A percentile compares a stretch with the other conserved stretches of the same genome.
These are phyloP conservation scores for Cutaneotrichosporon sp. DNA, from an alignment of 1,284 basidiomycete species.

Conservation along the genomic window DNA sequence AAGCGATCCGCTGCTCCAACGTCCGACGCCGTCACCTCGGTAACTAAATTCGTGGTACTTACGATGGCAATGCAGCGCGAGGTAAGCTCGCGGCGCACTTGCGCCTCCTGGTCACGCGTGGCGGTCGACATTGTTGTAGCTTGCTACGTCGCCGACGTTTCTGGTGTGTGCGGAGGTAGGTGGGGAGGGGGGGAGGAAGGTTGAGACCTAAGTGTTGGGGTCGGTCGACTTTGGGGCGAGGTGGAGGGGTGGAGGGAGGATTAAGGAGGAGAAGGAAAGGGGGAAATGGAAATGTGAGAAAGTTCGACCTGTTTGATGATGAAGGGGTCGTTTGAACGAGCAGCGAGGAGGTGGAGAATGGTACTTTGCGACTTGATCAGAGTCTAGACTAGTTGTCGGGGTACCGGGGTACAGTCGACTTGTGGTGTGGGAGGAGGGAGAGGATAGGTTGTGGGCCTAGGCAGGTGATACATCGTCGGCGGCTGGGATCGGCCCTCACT, in stretches of 20 bases:
- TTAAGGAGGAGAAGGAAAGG: slow-evolving; percentile 9
- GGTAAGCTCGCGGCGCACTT: slow-evolving; percentile 70
- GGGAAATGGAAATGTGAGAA: slow-evolving; percentile 4
- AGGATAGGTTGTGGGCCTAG: neutral
- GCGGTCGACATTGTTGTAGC: slow-evolving; percentile 31
- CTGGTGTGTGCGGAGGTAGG: slow-evolving; percentile 7
- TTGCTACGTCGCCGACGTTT: slow-evolving; percentile 20
- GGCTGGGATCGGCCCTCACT: slow-evolving; percentile 2
- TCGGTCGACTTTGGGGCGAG: slow-evolving; percentile 12
- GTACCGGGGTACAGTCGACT: neutral
- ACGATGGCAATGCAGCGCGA: slow-evolving; percentile 89
- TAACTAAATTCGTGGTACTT: slow-evolving; percentile 21
- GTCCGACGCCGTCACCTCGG: neutral
- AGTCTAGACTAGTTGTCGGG: neutral
- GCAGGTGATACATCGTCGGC: neutral
- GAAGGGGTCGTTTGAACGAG: slow-evolving; percentile 11
- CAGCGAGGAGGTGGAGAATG: slow-evolving; percentile 9
- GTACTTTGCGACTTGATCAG: neutral
- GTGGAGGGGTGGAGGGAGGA: slow-evolving; percentile 2
- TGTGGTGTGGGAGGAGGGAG: neutral
- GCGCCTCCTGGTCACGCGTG: slow-evolving; percentile 35
- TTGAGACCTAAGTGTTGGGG: slow-evolving; percentile 8
- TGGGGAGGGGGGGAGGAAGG: slow-evolving; percentile 11
- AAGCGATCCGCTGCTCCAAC: neutral
- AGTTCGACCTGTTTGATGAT: slow-evolving; percentile 6